These are phyloP conservation scores for Aotearoamyces nothofagi DNA, from an alignment of 2,329 filamentous ascomycete species.

Conservation along the genomic window DNA sequence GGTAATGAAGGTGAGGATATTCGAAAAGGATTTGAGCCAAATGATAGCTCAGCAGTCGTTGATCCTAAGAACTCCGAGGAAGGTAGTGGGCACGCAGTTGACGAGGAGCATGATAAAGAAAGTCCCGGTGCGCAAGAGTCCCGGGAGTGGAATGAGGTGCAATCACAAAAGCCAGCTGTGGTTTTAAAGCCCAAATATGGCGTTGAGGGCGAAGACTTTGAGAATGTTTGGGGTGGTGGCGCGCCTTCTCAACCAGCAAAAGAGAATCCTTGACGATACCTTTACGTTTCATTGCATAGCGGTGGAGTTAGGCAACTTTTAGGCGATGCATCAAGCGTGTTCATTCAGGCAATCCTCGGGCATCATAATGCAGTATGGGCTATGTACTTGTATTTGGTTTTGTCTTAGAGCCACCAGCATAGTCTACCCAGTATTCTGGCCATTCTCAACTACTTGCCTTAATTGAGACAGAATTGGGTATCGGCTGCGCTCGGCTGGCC, in stretches of 20 bases:
- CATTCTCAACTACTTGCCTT: too few relatives aligned
- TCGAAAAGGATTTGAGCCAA: conserved; percentile 35
- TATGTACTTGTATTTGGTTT: too few relatives aligned
- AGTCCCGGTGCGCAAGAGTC: conserved; percentile 22
- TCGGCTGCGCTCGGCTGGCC: too few relatives aligned
- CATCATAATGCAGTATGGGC: too few relatives aligned
- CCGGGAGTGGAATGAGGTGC: conserved; percentile 26
- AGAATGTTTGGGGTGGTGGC: conserved; percentile 20
- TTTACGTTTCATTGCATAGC: too few relatives aligned
- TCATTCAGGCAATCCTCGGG: too few relatives aligned
- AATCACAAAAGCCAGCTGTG: conserved; percentile 8
- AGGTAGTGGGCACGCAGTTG: conserved; percentile 13
- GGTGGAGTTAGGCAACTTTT: too few relatives aligned
- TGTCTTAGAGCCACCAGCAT: too few relatives aligned
- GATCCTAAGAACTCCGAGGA: conserved; percentile 26
- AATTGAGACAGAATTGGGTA: too few relatives aligned
- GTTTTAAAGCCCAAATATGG: conserved; percentile 20
- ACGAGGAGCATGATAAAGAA: conserved; percentile 17
- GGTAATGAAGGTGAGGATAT: conserved; percentile 25
- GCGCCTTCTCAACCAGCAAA: conserved; percentile 11
- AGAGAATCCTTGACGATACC: conserved; percentile 18
- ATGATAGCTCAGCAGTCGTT: conserved; percentile 25
- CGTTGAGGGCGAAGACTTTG: conserved; percentile 18
- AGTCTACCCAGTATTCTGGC: too few relatives aligned
- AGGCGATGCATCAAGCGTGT: too few relatives aligned